Conservation (phyloP, 2,329 filamentous ascomycete species). For the Phyllosticta capitalensis region DNA sequence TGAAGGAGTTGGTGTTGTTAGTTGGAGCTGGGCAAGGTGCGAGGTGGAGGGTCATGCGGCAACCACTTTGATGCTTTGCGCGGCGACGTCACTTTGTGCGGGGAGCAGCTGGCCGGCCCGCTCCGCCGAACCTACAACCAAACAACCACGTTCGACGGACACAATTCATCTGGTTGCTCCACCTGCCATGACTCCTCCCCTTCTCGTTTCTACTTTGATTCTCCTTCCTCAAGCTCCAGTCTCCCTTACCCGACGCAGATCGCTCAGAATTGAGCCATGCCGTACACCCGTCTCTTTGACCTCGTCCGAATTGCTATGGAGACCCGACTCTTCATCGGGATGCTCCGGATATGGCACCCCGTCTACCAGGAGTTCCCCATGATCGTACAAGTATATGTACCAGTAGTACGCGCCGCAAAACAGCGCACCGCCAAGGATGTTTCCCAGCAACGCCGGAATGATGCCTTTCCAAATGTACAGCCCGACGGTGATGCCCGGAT, state of each 20-base stretch:
- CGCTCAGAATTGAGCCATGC: not conserved
- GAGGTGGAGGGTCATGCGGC: not conserved
- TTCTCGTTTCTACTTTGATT: not conserved
- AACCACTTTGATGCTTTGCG: not conserved
- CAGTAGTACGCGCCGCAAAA: slow-evolving; percentile 9
- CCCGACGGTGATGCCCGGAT: slow-evolving; percentile 15
- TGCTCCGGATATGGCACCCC: slow-evolving; percentile 4
- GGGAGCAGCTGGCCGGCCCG: not conserved
- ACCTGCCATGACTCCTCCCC: too few relatives aligned
- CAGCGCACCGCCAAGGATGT: slow-evolving; percentile 16
- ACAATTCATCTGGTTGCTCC: too few relatives aligned
- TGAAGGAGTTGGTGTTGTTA: not conserved
- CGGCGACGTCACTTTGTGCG: not conserved
- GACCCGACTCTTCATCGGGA: not conserved
- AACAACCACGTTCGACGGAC: not conserved
- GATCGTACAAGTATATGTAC: slow-evolving; percentile 6
- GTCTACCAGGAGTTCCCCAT: slow-evolving; percentile 3
- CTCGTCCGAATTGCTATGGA: not conserved
- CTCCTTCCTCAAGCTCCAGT: not conserved
- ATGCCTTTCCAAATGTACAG: slow-evolving; percentile 23
- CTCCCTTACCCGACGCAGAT: not conserved
- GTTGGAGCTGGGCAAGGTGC: too few relatives aligned
- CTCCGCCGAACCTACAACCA: not conserved
- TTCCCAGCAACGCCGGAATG: slow-evolving; percentile 18
- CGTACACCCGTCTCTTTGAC: not conserved